Evolutionary conservation across 1,139 yeast genomes (phyloP), one percentile per base, ranked within the genome.

Genomic region (Sporopachydermia cereana): DNA sequence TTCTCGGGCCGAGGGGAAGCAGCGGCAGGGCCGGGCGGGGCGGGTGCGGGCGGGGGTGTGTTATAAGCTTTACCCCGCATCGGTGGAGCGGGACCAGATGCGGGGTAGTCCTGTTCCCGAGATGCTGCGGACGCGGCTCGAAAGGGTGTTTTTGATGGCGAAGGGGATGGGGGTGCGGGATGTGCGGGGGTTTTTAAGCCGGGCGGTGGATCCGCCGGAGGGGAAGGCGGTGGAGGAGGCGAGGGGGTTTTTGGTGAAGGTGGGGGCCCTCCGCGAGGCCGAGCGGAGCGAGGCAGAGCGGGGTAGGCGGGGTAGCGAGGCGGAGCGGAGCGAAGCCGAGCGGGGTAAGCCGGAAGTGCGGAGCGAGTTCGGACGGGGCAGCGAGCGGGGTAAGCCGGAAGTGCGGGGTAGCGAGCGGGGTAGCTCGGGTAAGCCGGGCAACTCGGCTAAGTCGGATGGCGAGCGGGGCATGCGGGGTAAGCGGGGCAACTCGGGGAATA

Each of bases 1-100:
- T 30, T 89, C 97, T 0, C 75, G 74, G 51, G 96, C 97, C 0
- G 96, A 94, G 57, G 80, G 82, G n/a, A 76, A 78, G 41, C 98
- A 91, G 62, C 74, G 98, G 63, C 71, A 96, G 58, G 98, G 98
- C 59, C 84, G 98, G 69, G 93, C 97, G n/a, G 98, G 98, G 51
- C 91, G 98, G 74, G 88, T 89, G 16, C 74, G 80, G 24, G 71
- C 70, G 25, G 98, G 98, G 49, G 68, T 68, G 12, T 88, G 96
- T 51, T 91, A 78, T 63, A 89, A 84, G 57, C 60, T 91, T 43
- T 91, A 77, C 60, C 81, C 96, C 0, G 63, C 67, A 46, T 75
- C 74, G 2, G 73, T 84, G 0, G 79, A 77, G 53, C 60, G 63
- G 1, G 57, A 62, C 3, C 62, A 63, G 36, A 83, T 88, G 93